Base-by-base conservation (phyloP, 345 rosid genomes). In the Eucalyptus microcorys region DNA sequence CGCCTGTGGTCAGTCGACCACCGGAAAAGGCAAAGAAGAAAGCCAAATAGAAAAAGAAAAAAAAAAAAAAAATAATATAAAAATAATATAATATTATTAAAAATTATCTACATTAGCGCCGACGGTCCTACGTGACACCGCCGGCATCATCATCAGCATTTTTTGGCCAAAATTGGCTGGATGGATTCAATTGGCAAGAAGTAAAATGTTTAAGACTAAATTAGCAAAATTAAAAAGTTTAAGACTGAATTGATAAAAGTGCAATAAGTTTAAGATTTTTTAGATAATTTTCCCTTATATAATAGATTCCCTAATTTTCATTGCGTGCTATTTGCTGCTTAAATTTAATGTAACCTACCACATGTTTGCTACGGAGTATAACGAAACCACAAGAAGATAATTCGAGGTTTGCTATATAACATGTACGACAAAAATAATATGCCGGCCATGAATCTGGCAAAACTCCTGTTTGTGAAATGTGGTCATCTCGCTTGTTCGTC, bases 81-180 rank as follows among this genome's bases (percentile, higher is more conserved):
- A 52, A 52, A 3, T 6, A 19, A 52, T 7, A 52, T 19, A 52
- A 52, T 52, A 1, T 52, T 52, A 52, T 19, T 52, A 19, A 52
- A 52, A 52, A 52, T 52, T 19, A 0, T 19, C 1, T 0, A 52
- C 1, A 0, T 17, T 0, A 52, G 0, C 0, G 1, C 24, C 0
- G 1, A 0, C 0, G 4, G 10, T 19, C 22, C 24, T 1, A 52
- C 2, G 2, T 52, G 2, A 2, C 10, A 52, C 22, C 1, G 0
- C 4, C 0, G 1, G 9, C 55, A 50, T 52, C 4, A 0, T 17
- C 24, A 1, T 52, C 10, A 52, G 0, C 4, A 50, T 52, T 52
- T 52, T 52, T 0, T 0, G 2, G 4, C 10, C 0, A 52, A 52
- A 52, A 19, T 52, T 52, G 24, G 10, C 10, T 1, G 0, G 1